A percentile compares a stretch with the other conserved stretches of the same genome.
These are phyloP conservation scores for Tulasnella sp. DNA, from an alignment of 768 basidiomycete genomes.

Conservation along the genomic window DNA sequence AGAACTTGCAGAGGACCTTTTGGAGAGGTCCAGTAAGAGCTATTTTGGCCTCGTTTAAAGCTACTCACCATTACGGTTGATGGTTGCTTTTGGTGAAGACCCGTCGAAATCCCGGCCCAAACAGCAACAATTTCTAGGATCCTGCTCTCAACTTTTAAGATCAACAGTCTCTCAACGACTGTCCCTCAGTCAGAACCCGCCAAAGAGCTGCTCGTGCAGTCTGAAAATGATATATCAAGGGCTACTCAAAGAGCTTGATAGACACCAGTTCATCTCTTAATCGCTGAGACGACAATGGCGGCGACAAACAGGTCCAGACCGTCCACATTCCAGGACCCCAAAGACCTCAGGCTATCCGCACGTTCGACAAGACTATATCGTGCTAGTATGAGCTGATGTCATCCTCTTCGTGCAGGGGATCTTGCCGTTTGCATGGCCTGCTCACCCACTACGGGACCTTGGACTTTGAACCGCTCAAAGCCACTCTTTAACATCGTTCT, in stretches of 20 bases:
- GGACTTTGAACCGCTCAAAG: slow-evolving; percentile 26
- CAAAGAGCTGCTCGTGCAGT: not conserved
- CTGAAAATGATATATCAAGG: not conserved
- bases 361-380: not conserved
- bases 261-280: not conserved
- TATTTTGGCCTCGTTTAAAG: not conserved
- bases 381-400: not conserved
- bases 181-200: not conserved
- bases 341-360: slow-evolving; percentile 23
- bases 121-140: slow-evolving; percentile 9
- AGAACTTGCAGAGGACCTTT: not conserved
- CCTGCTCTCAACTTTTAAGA: slow-evolving; percentile 10
- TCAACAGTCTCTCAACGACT: not conserved
- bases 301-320: not conserved
- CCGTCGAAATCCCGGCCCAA: slow-evolving; percentile 21
- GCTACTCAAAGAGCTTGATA: not conserved
- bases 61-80: not conserved
- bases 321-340: slow-evolving; percentile 16
- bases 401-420: slow-evolving; percentile 21
- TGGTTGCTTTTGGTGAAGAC: not conserved
- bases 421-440: slow-evolving; percentile 26
- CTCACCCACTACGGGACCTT: slow-evolving; percentile 21
- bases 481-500: slow-evolving; percentile 56
- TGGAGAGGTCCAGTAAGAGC: not conserved
- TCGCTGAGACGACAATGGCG: slow-evolving; percentile 8